Evolutionary conservation across 345 rosid species (phyloP), one percentile per base, ranked within the genome.

Genomic region (Hypericum androsaemum): DNA sequence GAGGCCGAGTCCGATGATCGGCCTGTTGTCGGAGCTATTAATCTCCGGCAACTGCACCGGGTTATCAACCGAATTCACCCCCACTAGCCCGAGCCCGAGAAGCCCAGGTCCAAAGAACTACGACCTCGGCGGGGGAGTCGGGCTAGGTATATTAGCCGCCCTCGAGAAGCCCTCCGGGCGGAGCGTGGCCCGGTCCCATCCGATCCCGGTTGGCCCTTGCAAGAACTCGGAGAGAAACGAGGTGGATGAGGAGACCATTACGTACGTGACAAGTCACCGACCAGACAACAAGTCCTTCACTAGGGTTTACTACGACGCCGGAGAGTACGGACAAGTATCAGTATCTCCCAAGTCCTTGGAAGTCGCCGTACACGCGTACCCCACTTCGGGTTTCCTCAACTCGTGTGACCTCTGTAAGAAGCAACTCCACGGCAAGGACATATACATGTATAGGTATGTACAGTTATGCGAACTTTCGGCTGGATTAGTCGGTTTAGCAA

Each of bases 391-490:
- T 52, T 84, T 82, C 54, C 82, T 87, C 46, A 82, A 67, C 40
- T 74, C 77, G 2, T 90, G 95, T 56, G 59, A 79, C 57, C 59
- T 75, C 56, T 87, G 98, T 56, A 60, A 61, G 47, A 90, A 84
- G 76, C 74, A 77, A 43, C 94, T 90, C 17, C 76, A 76, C n/a
- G 95, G 88, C 51, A 69, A 61, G 55, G 92, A 84, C 65, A 79
- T 84, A 32, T 90, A 70, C 73, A 90, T 90, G 75, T 90, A 87
- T 80, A 82, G 94, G 90, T 86, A 70, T 46, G 32, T 4, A 22
- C 32, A 22, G 1, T 1, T 22, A 22, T 22, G 1, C 32, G 32
- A 22, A 22, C 32, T 22, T 22, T 22, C 32, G 4, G 32, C 32
- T 22, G 46, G 39, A 2, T 22, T 37, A 28, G 13, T 42, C 11